Percentiles rank a stretch among this genome's conserved stretches.
These are phyloP conservation scores for Coniophora puteana DNA, from an alignment of 1,284 basidiomycete genomes.

Conservation along the genomic window DNA sequence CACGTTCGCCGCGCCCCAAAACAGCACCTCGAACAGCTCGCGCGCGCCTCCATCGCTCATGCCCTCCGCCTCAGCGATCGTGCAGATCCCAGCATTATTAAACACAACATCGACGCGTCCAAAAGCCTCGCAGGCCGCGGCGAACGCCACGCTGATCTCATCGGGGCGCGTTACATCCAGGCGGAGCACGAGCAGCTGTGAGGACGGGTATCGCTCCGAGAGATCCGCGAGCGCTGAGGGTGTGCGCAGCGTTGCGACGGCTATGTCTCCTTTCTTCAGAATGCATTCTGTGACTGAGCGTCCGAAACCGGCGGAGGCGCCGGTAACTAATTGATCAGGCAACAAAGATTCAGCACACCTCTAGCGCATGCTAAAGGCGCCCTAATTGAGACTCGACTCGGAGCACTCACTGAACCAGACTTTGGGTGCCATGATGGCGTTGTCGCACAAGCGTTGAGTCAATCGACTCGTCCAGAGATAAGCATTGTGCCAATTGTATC, in stretches of 20 bases:
- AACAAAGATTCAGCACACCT: too few relatives aligned
- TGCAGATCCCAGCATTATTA: slow-evolving; percentile 26
- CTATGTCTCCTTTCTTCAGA: slow-evolving; percentile 21
- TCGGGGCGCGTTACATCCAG: slow-evolving; percentile 21
- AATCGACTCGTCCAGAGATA: too few relatives aligned
- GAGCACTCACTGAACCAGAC: slow-evolving; percentile 23
- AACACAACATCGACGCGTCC: slow-evolving; percentile 30
- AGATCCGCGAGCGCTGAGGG: slow-evolving; percentile 13
- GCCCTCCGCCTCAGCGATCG: slow-evolving; percentile 27
- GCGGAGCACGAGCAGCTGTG: slow-evolving; percentile 37
- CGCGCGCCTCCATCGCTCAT: slow-evolving; percentile 28
- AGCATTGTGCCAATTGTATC: too few relatives aligned
- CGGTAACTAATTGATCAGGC: slow-evolving; percentile 24
- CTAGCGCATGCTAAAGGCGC: too few relatives aligned
- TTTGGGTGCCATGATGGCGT: slow-evolving; percentile 8
- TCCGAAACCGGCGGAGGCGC: slow-evolving; percentile 23
- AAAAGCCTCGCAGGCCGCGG: slow-evolving; percentile 20
- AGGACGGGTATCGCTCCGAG: slow-evolving; percentile 24
- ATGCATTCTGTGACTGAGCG: slow-evolving; percentile 21
- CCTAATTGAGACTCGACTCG: background rate
- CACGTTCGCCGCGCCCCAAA: slow-evolving; percentile 34
- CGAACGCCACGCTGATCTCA: slow-evolving; percentile 20
- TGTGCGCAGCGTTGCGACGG: slow-evolving; percentile 21
- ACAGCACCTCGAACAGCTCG: slow-evolving; percentile 30
- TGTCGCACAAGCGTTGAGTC: too few relatives aligned